Base-by-base conservation (phyloP, 1,284 basidiomycete genomes). In the Ustilago esculenta region DNA sequence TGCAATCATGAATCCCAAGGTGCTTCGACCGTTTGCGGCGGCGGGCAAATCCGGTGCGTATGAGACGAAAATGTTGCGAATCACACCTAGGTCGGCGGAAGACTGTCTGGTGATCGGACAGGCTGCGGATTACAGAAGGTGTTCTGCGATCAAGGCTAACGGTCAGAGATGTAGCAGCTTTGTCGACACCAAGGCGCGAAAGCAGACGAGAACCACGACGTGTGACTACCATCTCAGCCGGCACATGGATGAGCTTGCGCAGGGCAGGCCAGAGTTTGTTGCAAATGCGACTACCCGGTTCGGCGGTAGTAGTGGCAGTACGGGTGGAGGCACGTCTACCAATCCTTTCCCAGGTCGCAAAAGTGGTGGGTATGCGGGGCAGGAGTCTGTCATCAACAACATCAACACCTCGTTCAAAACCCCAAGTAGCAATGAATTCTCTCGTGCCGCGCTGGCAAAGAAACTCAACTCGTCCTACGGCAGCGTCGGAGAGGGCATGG, bases 141-240 rank as follows among this genome's bases (percentile, higher is more conserved):
- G 95, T 79, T 85, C 84, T 2, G 92, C 91, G 5, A 80, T 85
- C 35, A 61, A 65, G 27, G 86, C 87, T 36, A 92, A 96, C 60
- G 93, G 93, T 1, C 89, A 89, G 48, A 78, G 86, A 1, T 98
- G 95, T 76, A 87, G 87, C 10, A 86, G 87, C 40, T 98, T 73
- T 64, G 76, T 79, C 8, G 72, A 75, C 17, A 20, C 46, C 35
- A 65, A 60, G n/a, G 45, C 47, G 27, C 42, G 59, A 15, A 60
- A 53, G 48, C 64, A 63, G 50, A 51, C 56, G 2, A 23, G 44
- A 1, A 51, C 47, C 0, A 50, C 49, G 14, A 52, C 91, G 8
- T 98, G 94, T 82, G 92, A 97, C 43, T 97, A 87, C 82, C 94
- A 97, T 83, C 83, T 95, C 24, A 88, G 91, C 65, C 85, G 86